Evolutionary conservation across 192 early-diverging fungal genomes (phyloP).

Genomic region (Rhizophagus clarus): DNA sequence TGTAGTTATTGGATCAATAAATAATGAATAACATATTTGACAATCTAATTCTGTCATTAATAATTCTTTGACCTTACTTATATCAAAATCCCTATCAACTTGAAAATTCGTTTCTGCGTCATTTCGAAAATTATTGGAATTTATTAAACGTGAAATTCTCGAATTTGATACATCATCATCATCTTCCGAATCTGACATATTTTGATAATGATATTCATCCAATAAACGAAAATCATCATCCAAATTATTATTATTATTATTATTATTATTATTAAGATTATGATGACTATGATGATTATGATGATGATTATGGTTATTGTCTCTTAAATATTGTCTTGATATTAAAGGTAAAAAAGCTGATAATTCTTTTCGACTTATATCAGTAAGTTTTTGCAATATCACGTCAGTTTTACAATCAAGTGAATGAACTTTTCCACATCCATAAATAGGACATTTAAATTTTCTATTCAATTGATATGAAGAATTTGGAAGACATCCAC

Average conservation of each 20-base stretch:
- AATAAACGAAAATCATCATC: too few relatives aligned
- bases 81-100: neutral
- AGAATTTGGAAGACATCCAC: neutral
- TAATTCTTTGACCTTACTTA: neutral
- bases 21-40: slow-evolving; percentile 54
- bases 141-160: neutral
- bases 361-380: neutral
- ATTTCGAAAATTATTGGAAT: neutral
- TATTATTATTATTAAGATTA: neutral
- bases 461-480: neutral
- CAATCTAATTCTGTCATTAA: slow-evolving; percentile 60
- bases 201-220: too few relatives aligned
- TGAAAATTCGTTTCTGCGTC: too few relatives aligned
- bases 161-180: too few relatives aligned
- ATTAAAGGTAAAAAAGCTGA: neutral
- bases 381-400: slow-evolving; percentile 9
- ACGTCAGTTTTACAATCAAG: slow-evolving; percentile 2
- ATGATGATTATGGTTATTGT: too few relatives aligned
- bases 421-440: slow-evolving; percentile 1
- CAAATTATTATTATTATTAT: neutral
- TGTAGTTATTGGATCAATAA: slow-evolving; percentile 61
- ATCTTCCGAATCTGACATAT: too few relatives aligned
- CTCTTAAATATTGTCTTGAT: neutral
- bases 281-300: neutral
- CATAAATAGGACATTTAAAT: slow-evolving; percentile 4